Evolutionary conservation across 2,329 filamentous ascomycete genomes (phyloP).

Genomic region (Trichoderma brevicompactum): DNA sequence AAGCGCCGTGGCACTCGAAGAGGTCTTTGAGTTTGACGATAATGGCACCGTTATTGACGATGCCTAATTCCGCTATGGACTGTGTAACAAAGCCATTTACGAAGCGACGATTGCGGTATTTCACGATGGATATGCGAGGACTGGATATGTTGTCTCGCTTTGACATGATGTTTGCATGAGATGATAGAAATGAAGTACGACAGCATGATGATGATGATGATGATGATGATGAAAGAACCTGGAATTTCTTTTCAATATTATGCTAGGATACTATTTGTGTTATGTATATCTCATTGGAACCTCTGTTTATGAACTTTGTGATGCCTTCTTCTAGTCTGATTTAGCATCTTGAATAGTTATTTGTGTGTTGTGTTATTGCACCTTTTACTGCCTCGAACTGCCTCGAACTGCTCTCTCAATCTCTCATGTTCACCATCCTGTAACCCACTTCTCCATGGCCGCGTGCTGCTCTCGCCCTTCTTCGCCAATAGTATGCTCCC

Average conservation of each 20-base stretch:
- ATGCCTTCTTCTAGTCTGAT: too few species aligned
- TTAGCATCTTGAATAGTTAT: neutral
- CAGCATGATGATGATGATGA: too few species aligned
- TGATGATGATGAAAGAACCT: too few species aligned
- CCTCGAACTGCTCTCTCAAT: neutral
- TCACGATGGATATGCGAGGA: neutral
- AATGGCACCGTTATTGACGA: slow-evolving; percentile 40
- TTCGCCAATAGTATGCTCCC: slow-evolving; percentile 6
- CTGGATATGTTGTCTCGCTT: neutral
- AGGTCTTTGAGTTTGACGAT: slow-evolving; percentile 39
- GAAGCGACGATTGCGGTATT: neutral
- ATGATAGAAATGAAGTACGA: too few species aligned
- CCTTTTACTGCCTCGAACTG: neutral
- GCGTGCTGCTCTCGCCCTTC: neutral
- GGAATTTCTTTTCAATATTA: too few species aligned
- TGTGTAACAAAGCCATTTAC: neutral
- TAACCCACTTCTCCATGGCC: neutral
- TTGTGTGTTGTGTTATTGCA: neutral
- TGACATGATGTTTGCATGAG: too few species aligned
- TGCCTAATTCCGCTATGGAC: slow-evolving; percentile 28
- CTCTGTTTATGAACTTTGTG: too few species aligned
- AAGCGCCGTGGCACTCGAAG: slow-evolving; percentile 36
- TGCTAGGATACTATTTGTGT: too few species aligned
- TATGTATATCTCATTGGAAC: too few species aligned
- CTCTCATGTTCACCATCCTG: slow-evolving; percentile 11